Base-by-base conservation (phyloP, 768 basidiomycete species). In the Pleurotus eryngii region DNA sequence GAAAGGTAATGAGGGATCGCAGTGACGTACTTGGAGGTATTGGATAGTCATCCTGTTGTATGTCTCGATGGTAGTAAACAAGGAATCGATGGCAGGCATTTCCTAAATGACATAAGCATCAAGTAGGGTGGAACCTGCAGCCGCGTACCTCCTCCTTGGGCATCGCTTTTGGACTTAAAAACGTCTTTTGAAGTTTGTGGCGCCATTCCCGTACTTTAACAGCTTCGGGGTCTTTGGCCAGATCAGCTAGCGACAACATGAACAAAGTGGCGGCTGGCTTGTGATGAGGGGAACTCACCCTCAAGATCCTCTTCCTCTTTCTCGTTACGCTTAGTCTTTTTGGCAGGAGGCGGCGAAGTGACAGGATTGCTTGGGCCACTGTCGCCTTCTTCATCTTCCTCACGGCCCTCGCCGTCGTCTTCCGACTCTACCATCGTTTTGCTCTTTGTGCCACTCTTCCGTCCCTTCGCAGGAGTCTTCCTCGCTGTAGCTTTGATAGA, bases 171-270 rank as follows among this genome's bases (percentile, higher is more conserved):
- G 74, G 81, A 62, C 85, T 84, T 53, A 95, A 68, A 75, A 94
- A 89, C 0, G 84, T 89, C 70, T 93, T 90, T 73, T 98, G 95
- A 2, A 97, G 80, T 70, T 85, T 89, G 70, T 96, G 93, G 62
- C 95, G 80, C 94, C 95, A 96, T 57, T 91, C 89, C 66, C 90
- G 86, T 64, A 95, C 92, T 69, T 87, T 75, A 24, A 71, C 49
- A 27, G 82, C 82, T 53, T 79, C 77, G 1, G 92, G 92, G 68
- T 94, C 83, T 38, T 81, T 74, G 37, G 87, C 86, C 59, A 85
- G 77, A 66, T 81, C 77, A 6, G 66, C 74, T 76, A 37, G 8
- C 11, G 37, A 56, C 43, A 38, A 57, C 59, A 43, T 49, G 45
- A 55, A 49, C 58, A 59, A 46, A 20, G 24, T 30, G 51, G 20